Evolutionary conservation across 2,329 filamentous ascomycete genomes (phyloP).

Genomic region (Ceratocystis papillata): DNA sequence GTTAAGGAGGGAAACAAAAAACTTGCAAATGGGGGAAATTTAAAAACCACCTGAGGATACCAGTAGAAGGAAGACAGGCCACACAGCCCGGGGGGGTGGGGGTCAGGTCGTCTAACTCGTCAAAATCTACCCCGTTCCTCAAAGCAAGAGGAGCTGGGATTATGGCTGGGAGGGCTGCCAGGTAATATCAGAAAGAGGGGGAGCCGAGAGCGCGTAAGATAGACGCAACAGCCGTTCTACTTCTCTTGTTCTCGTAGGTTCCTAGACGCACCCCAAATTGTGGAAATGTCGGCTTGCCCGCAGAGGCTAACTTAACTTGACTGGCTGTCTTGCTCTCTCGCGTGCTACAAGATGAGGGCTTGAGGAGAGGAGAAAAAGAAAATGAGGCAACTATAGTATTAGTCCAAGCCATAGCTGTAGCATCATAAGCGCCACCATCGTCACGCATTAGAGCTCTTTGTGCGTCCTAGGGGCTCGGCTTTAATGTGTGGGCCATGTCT

Average conservation of each 20-base stretch:
- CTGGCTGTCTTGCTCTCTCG: background rate
- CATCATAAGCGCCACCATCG: background rate
- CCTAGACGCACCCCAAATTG: background rate
- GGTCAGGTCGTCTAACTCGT: background rate
- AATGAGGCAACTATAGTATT: too few relatives aligned
- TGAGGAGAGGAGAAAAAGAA: background rate
- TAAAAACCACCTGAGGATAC: too few relatives aligned
- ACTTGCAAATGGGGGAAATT: background rate
- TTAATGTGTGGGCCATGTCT: too few relatives aligned
- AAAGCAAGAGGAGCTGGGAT: too few relatives aligned
- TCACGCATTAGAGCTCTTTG: background rate
- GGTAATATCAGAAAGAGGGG: too few relatives aligned
- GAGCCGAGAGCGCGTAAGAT: constrained; percentile 3
- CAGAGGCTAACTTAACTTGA: too few relatives aligned
- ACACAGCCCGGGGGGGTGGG: background rate
- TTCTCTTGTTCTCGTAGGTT: background rate
- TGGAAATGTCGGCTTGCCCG: too few relatives aligned
- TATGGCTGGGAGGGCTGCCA: too few relatives aligned
- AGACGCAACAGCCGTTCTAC: background rate
- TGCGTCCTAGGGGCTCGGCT: background rate
- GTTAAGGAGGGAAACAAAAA: background rate
- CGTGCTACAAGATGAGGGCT: background rate
- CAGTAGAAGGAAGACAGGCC: background rate
- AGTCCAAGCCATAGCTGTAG: background rate
- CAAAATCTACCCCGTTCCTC: background rate